Conservation (phyloP, 1,139 yeast species). For the Pichia sp. region DNA sequence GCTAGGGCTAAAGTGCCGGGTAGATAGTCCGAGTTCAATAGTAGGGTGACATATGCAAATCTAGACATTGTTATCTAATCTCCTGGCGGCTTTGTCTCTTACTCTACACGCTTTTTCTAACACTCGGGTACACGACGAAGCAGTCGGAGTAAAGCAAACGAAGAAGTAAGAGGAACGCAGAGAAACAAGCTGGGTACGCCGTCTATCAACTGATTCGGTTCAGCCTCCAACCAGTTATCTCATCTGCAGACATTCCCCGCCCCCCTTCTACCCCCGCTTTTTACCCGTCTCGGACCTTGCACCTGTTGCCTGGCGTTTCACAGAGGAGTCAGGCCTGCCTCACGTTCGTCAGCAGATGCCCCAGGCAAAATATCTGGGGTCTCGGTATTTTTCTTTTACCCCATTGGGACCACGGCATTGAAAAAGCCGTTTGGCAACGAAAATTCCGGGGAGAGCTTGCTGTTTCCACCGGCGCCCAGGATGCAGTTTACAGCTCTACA, state of each 20-base stretch:
- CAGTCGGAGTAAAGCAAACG: too few species aligned
- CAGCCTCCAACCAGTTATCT: background rate
- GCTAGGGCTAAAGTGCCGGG: slow-evolving; percentile 77
- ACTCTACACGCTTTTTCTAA: background rate
- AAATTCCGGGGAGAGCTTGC: background rate
- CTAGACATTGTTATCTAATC: slow-evolving; percentile 1
- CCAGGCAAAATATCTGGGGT: background rate
- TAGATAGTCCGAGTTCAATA: slow-evolving; percentile 61
- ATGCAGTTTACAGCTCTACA: background rate
- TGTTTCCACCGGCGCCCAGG: too few species aligned
- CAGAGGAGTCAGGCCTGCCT: background rate
- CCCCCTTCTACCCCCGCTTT: background rate
- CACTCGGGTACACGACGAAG: too few species aligned
- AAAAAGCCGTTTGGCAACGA: background rate
- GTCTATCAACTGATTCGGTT: background rate
- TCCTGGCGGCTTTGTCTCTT: background rate
- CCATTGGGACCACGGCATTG: background rate
- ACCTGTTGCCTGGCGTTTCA: background rate
- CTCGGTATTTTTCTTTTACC: slow-evolving; percentile 3
- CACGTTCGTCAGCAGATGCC: background rate
- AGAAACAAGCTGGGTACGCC: background rate
- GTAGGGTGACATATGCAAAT: slow-evolving; percentile 60
- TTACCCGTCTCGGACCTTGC: background rate
- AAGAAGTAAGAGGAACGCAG: too few species aligned
- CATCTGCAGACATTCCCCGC: background rate